Conservation (phyloP, 2,329 filamentous ascomycete genomes). For the Lasiodiplodia sp. region DNA sequence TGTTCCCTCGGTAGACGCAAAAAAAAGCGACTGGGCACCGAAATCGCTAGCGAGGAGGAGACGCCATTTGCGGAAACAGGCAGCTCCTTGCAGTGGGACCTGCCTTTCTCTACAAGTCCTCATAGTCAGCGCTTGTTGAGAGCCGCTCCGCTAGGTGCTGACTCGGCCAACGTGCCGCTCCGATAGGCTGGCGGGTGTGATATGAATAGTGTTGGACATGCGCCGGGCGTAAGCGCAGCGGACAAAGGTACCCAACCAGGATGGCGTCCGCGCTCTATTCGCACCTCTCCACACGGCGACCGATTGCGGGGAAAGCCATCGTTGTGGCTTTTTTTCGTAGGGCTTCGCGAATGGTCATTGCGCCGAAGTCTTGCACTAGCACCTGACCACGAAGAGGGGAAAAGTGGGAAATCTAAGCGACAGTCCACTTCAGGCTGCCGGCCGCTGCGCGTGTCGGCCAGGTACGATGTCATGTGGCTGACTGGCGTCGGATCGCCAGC, state of each 20-base stretch:
- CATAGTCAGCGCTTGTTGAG: slow-evolving; percentile 2
- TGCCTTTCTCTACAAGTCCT: slow-evolving; percentile 20
- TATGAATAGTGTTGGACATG: slow-evolving; percentile 7
- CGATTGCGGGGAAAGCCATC: slow-evolving; percentile 14
- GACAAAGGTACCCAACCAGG: background rate
- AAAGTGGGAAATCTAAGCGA: slow-evolving; percentile 12
- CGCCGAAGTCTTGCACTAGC: background rate
- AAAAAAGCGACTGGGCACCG: slow-evolving; percentile 9
- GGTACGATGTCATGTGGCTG: slow-evolving; percentile 19
- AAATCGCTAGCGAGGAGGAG: background rate
- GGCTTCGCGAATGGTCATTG: slow-evolving; percentile 20
- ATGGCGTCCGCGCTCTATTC: background rate
- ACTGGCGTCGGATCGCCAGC: background rate
- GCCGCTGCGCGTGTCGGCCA: background rate
- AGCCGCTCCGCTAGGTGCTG: slow-evolving; percentile 9
- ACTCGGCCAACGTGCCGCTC: background rate
- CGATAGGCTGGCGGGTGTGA: slow-evolving; percentile 17
- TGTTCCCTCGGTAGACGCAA: background rate
- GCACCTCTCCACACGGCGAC: slow-evolving; percentile 1
- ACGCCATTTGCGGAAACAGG: slow-evolving; percentile 2
- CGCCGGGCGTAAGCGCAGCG: slow-evolving; percentile 14
- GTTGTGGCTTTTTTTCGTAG: slow-evolving; percentile 1
- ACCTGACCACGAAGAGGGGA: slow-evolving; percentile 11
- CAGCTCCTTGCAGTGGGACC: slow-evolving; percentile 2
- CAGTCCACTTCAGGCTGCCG: background rate